Evolutionary conservation across 805 yeast species (phyloP).

Genomic region (Wickerhamomyces sydowiorum): DNA sequence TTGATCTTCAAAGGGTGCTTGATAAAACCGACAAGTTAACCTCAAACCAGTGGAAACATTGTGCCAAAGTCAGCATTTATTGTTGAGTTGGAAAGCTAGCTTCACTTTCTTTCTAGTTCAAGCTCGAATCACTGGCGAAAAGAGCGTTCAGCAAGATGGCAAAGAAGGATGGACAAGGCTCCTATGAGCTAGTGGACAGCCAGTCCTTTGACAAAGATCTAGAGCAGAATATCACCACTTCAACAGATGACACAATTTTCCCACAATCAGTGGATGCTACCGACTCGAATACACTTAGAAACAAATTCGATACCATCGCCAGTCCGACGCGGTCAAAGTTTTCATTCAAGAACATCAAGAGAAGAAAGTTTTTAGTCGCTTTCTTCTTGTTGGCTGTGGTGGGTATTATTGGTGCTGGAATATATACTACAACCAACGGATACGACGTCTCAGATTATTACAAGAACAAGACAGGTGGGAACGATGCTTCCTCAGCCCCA

Average conservation of each 20-base stretch:
- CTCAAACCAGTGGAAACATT: not conserved
- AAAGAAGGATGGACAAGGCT: not conserved
- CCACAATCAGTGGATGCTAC: not conserved
- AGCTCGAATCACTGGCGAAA: not conserved
- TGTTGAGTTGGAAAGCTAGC: too few species aligned
- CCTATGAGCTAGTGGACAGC: not conserved
- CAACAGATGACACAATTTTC: not conserved
- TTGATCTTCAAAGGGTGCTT: not conserved
- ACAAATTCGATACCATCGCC: constrained; percentile 11
- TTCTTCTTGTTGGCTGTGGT: constrained; percentile 6
- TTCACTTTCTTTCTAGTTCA: not conserved
- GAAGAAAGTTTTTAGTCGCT: constrained; percentile 9
- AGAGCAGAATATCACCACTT: not conserved
- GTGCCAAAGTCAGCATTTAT: too few species aligned
- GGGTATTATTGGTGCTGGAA: constrained; percentile 14
- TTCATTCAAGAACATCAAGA: not conserved
- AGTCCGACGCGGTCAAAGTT: not conserved
- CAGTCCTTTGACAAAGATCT: not conserved
- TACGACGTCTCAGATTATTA: constrained; percentile 16
- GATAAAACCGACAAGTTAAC: not conserved
- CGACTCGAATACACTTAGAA: constrained; percentile 7
- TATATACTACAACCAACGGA: constrained; percentile 10
- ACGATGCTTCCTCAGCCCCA: constrained; percentile 1
- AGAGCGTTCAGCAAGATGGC: not conserved
- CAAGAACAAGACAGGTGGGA: constrained; percentile 10